These are phyloP conservation scores for Ophiostoma triangulosporum DNA, from an alignment of 2,329 filamentous ascomycete genomes.

Conservation along the genomic window DNA sequence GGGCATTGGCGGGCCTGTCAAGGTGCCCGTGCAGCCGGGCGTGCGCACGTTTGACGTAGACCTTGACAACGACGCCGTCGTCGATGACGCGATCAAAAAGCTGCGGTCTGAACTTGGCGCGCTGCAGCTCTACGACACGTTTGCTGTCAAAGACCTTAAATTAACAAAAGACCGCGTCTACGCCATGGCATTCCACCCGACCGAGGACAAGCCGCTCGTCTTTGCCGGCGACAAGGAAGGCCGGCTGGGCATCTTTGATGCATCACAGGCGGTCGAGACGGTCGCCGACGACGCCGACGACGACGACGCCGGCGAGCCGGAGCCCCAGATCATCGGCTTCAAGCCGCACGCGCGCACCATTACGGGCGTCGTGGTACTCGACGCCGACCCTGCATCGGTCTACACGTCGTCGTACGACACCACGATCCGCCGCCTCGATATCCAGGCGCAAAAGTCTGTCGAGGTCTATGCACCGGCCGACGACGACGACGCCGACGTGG, in stretches of 20 bases:
- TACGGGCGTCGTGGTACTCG: constrained; percentile 66
- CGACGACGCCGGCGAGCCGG: constrained; percentile 51
- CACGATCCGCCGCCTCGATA: constrained; percentile 74
- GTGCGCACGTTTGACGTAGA: constrained; percentile 76
- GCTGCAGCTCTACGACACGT: constrained; percentile 69
- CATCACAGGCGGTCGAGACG: constrained; percentile 50
- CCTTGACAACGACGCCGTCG: constrained; percentile 62
- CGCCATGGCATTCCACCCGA: constrained; percentile 77
- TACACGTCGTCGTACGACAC: constrained; percentile 89
- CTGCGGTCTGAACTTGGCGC: constrained; percentile 65
- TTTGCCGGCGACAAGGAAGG: constrained; percentile 94
- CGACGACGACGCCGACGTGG: constrained; percentile 45
- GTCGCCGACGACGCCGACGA: constrained; percentile 43
- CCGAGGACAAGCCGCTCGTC: constrained; percentile 68
- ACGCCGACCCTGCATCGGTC: constrained; percentile 57
- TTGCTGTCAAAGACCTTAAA: constrained; percentile 83
- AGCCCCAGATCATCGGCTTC: constrained; percentile 75
- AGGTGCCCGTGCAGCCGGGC: constrained; percentile 44
- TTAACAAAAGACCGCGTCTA: constrained; percentile 82
- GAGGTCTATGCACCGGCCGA: constrained; percentile 70
- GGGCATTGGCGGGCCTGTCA: neutral
- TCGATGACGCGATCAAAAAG: constrained; percentile 57
- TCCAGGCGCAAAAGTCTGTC: constrained; percentile 63
- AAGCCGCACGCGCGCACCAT: constrained; percentile 87
- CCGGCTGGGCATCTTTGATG: constrained; percentile 81